Percentiles rank a stretch among this genome's conserved stretches.
Evolutionary conservation across 1,284 basidiomycete species (phyloP).

Genomic region (Trichosporon coremiiforme): DNA sequence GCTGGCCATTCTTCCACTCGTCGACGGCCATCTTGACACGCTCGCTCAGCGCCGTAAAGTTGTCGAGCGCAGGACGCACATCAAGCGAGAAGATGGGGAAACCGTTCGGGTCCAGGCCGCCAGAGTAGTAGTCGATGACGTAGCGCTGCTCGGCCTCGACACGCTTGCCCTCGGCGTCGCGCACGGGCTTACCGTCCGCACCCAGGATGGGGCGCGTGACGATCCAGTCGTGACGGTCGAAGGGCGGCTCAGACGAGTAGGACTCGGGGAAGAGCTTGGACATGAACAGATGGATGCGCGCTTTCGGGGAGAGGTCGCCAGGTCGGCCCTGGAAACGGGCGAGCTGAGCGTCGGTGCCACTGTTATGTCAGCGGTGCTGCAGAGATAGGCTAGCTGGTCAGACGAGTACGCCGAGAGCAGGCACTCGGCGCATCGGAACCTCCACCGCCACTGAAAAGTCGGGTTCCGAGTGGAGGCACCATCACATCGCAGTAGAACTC

Average conservation of each 20-base stretch:
- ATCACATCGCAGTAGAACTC: slow-evolving; percentile 29
- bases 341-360: slow-evolving; percentile 64
- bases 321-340: slow-evolving; percentile 87
- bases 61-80: slow-evolving; percentile 85
- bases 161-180: slow-evolving; percentile 12
- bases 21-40: slow-evolving; percentile 71
- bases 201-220: slow-evolving; percentile 66
- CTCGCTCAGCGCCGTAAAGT: slow-evolving; percentile 69
- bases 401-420: too few species aligned
- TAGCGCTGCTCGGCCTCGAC: slow-evolving; percentile 67
- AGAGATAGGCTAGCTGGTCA: too few species aligned
- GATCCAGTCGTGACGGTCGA: slow-evolving; percentile 99
- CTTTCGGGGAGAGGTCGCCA: slow-evolving; percentile 77
- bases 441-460: slow-evolving; percentile 7
- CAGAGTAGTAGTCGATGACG: slow-evolving; percentile 95
- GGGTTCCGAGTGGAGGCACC: not conserved
- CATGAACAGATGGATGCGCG: slow-evolving; percentile 78
- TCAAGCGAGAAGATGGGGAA: slow-evolving; percentile 89
- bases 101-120: slow-evolving; percentile 78
- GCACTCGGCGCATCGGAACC: not conserved
- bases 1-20: slow-evolving; percentile 62
- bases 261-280: slow-evolving; percentile 83
- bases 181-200: slow-evolving; percentile 62
- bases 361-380: slow-evolving; percentile 25
- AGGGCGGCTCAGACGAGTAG: slow-evolving; percentile 88